A percentile compares a stretch with the other conserved stretches of the same genome.
Conservation (phyloP, 441 rosid genomes). For the Erodium trifolium region DNA sequence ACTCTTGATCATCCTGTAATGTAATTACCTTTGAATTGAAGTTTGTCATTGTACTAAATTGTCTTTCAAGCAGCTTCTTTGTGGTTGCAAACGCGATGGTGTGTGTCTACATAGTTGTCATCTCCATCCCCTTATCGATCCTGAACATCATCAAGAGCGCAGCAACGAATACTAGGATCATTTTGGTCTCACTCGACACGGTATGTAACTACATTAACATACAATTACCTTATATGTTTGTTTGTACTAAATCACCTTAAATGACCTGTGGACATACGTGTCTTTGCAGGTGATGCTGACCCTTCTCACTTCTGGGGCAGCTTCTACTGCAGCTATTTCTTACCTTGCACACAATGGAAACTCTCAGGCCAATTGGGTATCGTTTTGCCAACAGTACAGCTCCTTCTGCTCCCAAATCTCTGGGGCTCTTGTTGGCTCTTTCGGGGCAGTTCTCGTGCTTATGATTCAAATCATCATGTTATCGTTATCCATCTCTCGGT, state of each 20-base stretch:
- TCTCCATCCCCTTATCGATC: constrained; percentile 55
- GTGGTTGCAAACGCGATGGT: constrained; percentile 53
- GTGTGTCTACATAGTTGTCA: constrained; percentile 47
- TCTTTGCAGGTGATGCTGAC: constrained; percentile 45
- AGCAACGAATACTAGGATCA: constrained; percentile 36
- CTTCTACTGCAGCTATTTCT: constrained; percentile 54
- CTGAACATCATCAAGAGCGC: constrained; percentile 37
- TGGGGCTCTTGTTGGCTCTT: constrained; percentile 57
- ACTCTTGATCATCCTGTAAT: background rate
- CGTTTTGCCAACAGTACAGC: constrained; percentile 50
- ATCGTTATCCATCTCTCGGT: constrained; percentile 32
- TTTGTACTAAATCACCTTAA: background rate
- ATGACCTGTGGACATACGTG: background rate
- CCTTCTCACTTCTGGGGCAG: constrained; percentile 59
- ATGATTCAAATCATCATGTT: constrained; percentile 38
- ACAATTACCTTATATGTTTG: background rate
- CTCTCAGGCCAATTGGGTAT: constrained; percentile 45
- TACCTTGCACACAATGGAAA: constrained; percentile 63
- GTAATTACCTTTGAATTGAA: background rate
- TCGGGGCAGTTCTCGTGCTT: constrained; percentile 33
- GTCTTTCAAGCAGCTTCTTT: constrained; percentile 44
- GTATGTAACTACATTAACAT: constrained; percentile 20
- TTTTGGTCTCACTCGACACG: constrained; percentile 44
- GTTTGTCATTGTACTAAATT: too few relatives aligned
- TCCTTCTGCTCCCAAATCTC: constrained; percentile 49